These are phyloP conservation scores for Debaryomyces hansenii DNA, from an alignment of 805 yeast species.

Conservation along the genomic window DNA sequence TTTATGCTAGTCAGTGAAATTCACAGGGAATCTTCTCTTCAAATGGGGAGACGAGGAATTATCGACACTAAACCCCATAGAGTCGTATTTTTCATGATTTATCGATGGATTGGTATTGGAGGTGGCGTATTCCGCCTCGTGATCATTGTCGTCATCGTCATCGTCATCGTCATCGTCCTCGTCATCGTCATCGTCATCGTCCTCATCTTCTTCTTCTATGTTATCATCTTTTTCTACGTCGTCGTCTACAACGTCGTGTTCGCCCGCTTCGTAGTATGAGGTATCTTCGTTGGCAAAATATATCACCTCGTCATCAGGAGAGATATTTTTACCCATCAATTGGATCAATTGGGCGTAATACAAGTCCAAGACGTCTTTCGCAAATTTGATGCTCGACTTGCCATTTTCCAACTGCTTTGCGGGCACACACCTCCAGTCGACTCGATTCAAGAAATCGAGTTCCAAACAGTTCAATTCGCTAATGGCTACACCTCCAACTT, in stretches of 20 bases:
- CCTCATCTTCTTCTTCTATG: constrained; percentile 13
- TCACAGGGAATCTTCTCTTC: constrained; percentile 2
- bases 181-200: constrained; percentile 7
- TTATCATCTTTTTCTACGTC: constrained; percentile 9
- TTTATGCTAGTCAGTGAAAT: neutral
- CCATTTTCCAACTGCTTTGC: constrained; percentile 27
- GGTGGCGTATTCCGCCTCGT: neutral
- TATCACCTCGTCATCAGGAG: constrained; percentile 10
- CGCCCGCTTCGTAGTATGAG: constrained; percentile 5
- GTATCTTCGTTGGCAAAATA: constrained; percentile 8
- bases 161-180: constrained; percentile 10
- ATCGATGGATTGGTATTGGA: constrained; percentile 1
- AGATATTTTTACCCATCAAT: constrained; percentile 38
- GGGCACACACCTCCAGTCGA: constrained; percentile 62
- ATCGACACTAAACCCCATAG: constrained; percentile 21
- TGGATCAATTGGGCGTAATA: constrained; percentile 41
- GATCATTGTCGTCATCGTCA: constrained; percentile 4
- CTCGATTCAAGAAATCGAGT: constrained; percentile 78
- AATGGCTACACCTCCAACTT: constrained; percentile 89
- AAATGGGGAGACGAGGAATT: constrained; percentile 29
- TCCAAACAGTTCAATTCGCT: constrained; percentile 84
- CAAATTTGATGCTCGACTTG: constrained; percentile 25
- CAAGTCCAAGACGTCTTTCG: constrained; percentile 38
- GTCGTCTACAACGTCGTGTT: neutral
- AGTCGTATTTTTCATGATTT: constrained; percentile 5